phyloP scores from a whole-genome alignment of 108 stramenopile species.

The Phaeodactylum tricornutum region DNA sequence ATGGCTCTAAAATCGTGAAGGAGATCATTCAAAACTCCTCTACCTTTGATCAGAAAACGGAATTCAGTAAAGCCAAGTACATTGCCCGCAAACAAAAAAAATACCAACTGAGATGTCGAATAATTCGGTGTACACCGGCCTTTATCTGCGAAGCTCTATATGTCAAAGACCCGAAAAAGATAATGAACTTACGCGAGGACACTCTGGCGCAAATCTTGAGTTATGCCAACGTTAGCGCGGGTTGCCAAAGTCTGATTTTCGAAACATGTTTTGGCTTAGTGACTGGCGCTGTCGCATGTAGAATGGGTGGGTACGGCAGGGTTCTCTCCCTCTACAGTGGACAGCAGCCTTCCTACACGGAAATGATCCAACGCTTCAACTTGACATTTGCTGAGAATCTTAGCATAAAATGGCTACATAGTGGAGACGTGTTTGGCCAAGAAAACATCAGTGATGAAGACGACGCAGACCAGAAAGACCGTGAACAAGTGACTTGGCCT shows the following conservation, averaged over 20 bases:
- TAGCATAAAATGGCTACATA: constrained; percentile 61
- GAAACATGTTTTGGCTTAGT: constrained; percentile 65
- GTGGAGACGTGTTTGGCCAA: constrained; percentile 54
- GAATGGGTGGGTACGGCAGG: constrained; percentile 83
- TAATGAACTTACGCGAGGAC: constrained; percentile 72
- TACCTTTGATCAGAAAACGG: constrained; percentile 74
- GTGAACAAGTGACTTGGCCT: constrained; percentile 53
- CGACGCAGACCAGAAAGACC: constrained; percentile 45
- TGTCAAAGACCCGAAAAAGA: constrained; percentile 39
- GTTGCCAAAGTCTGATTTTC: constrained; percentile 58
- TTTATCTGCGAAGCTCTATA: constrained; percentile 58
- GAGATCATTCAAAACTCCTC: constrained; percentile 70
- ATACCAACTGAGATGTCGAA: constrained; percentile 72
- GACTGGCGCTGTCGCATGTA: constrained; percentile 54
- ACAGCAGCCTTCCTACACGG: constrained; percentile 62
- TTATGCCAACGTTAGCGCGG: constrained; percentile 75
- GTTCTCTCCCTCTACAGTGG: constrained; percentile 55
- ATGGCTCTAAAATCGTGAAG: constrained; percentile 57
- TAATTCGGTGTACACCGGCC: constrained; percentile 52
- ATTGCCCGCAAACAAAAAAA: constrained; percentile 65
- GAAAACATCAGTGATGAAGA: constrained; percentile 11
- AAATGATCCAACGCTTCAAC: constrained; percentile 55
- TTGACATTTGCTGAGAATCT: constrained; percentile 41
- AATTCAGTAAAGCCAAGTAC: constrained; percentile 81
- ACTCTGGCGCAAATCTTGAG: constrained; percentile 67